Evolutionary conservation across 2,329 filamentous ascomycete species (phyloP), one percentile per base, ranked within the genome.

Genomic region (Hypoxylon sp.): DNA sequence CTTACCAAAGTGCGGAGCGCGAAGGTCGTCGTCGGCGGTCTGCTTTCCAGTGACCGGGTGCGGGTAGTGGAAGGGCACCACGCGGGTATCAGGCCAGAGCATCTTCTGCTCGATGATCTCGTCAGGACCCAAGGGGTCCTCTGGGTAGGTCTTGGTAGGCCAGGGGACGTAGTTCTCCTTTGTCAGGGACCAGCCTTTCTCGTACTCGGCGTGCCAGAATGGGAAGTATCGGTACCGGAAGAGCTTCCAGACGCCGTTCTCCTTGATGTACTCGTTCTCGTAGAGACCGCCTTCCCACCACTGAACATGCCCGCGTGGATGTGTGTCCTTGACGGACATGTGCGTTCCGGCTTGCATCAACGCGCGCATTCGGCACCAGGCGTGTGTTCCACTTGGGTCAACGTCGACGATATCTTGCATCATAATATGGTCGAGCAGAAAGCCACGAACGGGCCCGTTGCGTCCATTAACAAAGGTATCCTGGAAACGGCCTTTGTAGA

Each of bases 261-360:
- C 84, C 74, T 85, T 86, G 76, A 87, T 82, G 73, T 86, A 87
- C 73, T 87, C 84, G 71, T 87, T 87, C 75, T 87, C 84, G 74
- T 87, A 87, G 34, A 87, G 74, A 2, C 85, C 85, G 45, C 85
- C 84, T 73, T 87, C 85, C 82, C 84, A 87, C 85, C 85, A 87
- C 72, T 87, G 85, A 9, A 81, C 78, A 50, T 84, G 80, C 1
- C 84, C 85, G 9, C 83, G 80, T 5, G 84, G 84, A 68, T 86
- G 83, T 7, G 77, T 78, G 45, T 83, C 81, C 48, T 80, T 78
- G 70, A 87, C 80, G 61, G 79, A 82, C 70, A 83, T 77, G 74
- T 87, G 85, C 29, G 83, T 84, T 52, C 85, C 84, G 0, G 84
- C 84, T 45, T 81, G 81, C 85, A 87, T 87, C 69, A 87, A 78